Conservation (phyloP, 345 rosid species). For the Gossypium arboreum region DNA sequence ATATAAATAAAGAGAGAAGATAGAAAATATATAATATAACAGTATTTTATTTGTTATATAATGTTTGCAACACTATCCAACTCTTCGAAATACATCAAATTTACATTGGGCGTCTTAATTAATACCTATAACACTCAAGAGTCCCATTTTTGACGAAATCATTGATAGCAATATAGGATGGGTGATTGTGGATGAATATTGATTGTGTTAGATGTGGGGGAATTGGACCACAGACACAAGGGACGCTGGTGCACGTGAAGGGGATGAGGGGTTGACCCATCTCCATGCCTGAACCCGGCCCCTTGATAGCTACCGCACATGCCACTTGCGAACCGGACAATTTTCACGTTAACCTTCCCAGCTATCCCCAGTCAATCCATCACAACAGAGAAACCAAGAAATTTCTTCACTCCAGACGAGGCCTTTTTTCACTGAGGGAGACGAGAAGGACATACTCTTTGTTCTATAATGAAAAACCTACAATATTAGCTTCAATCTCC, state of each 20-base stretch:
- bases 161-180: too few relatives aligned
- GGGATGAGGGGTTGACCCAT: constrained; percentile 37
- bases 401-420: background rate
- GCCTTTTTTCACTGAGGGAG: background rate
- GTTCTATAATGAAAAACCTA: background rate
- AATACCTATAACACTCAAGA: too few relatives aligned
- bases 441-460: background rate
- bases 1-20: too few relatives aligned
- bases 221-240: constrained; percentile 15
- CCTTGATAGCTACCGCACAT: constrained; percentile 9
- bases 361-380: background rate
- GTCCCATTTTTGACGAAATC: too few relatives aligned
- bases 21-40: too few relatives aligned
- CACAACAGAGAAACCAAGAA: background rate
- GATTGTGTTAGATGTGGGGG: too few relatives aligned
- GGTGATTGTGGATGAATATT: too few relatives aligned
- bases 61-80: too few relatives aligned
- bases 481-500: background rate
- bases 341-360: background rate
- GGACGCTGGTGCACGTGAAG: constrained; percentile 50
- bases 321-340: constrained; percentile 2
- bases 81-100: too few relatives aligned
- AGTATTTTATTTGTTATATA: too few relatives aligned
- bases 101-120: too few relatives aligned
- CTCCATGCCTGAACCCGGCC: constrained; percentile 15